Conservation (phyloP, 139 green algal species). For the Ulvella scutata region DNA sequence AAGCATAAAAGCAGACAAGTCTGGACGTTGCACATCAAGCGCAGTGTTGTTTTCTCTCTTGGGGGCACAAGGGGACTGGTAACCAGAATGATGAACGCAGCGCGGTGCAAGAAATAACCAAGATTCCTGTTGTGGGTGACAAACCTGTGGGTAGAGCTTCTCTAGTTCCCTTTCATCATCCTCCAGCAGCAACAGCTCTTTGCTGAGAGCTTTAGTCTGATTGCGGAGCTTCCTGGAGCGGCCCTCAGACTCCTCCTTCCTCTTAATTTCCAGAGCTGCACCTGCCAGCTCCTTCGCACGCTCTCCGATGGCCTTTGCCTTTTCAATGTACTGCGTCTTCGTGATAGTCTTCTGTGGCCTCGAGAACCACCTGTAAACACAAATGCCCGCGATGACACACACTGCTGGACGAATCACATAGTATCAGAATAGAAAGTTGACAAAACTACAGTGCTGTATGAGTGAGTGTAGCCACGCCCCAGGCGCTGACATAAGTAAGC, state of each 20-base stretch:
- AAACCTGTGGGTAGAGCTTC: conserved; percentile 67
- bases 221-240: conserved; percentile 47
- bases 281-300: conserved; percentile 40
- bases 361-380: conserved; percentile 46
- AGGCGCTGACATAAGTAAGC: too few species aligned
- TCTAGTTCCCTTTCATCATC: conserved; percentile 74
- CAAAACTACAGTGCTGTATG: too few species aligned
- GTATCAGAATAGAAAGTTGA: too few species aligned
- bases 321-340: conserved; percentile 68
- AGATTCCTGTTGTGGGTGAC: not conserved
- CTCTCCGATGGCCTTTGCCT: conserved; percentile 49
- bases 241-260: conserved; percentile 40
- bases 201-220: conserved; percentile 52
- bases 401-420: too few species aligned
- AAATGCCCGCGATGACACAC: too few species aligned
- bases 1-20: too few species aligned
- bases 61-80: too few species aligned
- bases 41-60: too few species aligned
- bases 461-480: too few species aligned
- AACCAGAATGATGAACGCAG: too few species aligned
- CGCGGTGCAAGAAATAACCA: too few species aligned
- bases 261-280: conserved; percentile 35
- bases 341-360: conserved; percentile 63
- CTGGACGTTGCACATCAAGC: too few species aligned
- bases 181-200: conserved; percentile 71